Evolutionary conservation across 495 filamentous ascomycete species (phyloP), one percentile per base, ranked within the genome.

Genomic region (Pyrenula aspistea): DNA sequence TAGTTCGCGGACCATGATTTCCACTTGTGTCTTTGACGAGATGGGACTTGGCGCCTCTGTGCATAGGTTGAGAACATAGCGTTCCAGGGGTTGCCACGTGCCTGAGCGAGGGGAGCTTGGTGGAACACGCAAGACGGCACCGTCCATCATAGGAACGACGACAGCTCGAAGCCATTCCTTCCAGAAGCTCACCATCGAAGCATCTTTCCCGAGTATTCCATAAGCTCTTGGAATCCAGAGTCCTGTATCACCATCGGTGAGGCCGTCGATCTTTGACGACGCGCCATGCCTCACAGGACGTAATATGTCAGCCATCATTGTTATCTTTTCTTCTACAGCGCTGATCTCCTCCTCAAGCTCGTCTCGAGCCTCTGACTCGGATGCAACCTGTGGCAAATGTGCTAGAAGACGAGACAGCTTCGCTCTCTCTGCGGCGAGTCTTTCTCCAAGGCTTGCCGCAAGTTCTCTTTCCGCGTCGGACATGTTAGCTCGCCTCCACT

Each of bases 121-220:
- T 21, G 93, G 88, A 3, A 98, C 82, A 53, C 90, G 80, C 63
- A 92, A 70, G 48, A 98, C 77, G 11, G 76, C 83, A 47, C 92
- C 90, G 66, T 95, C 87, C 15, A 83, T 90, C 93, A 96, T 96
- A 15, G 93, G 93, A 48, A 96, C 90, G 24, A 91, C 78, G 20
- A 98, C 78, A 10, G 91, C 93, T 68, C 88, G 83, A 48, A 98
- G 77, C 93, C 93, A 98, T 66, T 98, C 93, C 68, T 98, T 98
- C 93, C 93, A 97, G 73, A 98, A 98, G 55, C 82, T 85, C 53
- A 91, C 89, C 75, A 93, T 79, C 55, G 80, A 85, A 24, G 75
- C 75, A 66, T 98, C 92, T 55, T 90, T 82, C 31, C 93, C 93
- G 57, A 98, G 79, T 55, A 98, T 86, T 54, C 93, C 93, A 66